These are phyloP conservation scores for Metschnikowia noctiluminum DNA, from an alignment of 805 yeast species.

Conservation along the genomic window DNA sequence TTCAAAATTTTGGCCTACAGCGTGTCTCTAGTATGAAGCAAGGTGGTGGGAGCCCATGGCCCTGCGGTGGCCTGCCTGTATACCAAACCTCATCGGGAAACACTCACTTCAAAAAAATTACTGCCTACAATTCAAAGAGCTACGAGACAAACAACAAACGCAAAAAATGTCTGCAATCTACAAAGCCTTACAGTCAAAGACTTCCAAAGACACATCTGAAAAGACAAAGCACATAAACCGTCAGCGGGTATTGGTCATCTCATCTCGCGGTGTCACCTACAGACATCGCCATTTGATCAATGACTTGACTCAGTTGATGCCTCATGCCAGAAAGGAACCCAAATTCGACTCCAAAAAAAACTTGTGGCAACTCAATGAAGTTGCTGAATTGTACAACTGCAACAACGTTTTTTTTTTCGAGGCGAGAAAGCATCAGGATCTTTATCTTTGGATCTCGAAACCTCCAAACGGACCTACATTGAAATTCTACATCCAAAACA, in stretches of 20 bases:
- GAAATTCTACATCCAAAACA: conserved; percentile 89
- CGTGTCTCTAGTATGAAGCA: too few relatives aligned
- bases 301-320: conserved; percentile 75
- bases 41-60: background rate
- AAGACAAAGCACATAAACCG: conserved; percentile 66
- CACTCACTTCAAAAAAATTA: conserved; percentile 4
- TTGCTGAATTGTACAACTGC: conserved; percentile 96
- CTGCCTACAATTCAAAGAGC: background rate
- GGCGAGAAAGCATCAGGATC: conserved; percentile 92
- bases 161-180: conserved; percentile 41
- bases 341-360: conserved; percentile 92
- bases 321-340: conserved; percentile 95
- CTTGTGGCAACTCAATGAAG: conserved; percentile 84
- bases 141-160: background rate
- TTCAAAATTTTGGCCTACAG: too few relatives aligned
- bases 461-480: conserved; percentile 98
- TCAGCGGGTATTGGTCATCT: conserved; percentile 83
- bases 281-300: conserved; percentile 93
- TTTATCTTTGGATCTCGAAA: conserved; percentile 91
- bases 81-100: conserved; percentile 16
- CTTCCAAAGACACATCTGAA: conserved; percentile 46
- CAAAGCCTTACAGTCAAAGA: conserved; percentile 43
- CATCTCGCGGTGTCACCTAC: conserved; percentile 92
- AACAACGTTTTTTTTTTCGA: conserved; percentile 92
- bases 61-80: conserved; percentile 8